phyloP scores from a whole-genome alignment of 2,329 filamentous ascomycete genomes.

The Ophiostoma fasciatum region DNA sequence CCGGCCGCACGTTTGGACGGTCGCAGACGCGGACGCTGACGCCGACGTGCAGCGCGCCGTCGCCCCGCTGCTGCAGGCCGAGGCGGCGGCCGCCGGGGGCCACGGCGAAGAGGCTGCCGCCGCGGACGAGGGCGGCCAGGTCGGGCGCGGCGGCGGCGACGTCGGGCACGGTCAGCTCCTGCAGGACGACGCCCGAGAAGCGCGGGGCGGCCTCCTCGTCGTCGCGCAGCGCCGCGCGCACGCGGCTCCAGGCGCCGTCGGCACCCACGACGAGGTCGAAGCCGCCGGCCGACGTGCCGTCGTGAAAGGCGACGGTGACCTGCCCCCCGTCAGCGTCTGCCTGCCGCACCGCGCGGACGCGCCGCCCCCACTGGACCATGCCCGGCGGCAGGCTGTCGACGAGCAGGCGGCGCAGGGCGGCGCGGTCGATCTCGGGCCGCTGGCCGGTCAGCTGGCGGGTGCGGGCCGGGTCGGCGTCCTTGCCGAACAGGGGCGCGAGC shows the following conservation, averaged over 20 bases:
- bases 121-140: constrained; percentile 28
- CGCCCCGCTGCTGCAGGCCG: constrained; percentile 30
- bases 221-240: constrained; percentile 20
- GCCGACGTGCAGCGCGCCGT: constrained; percentile 27
- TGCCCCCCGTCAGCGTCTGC: too few relatives aligned
- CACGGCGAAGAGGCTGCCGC: constrained; percentile 31
- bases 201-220: constrained; percentile 26
- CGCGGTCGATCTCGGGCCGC: constrained; percentile 39
- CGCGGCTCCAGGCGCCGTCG: constrained; percentile 24
- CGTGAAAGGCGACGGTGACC: constrained; percentile 23
- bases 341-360: constrained; percentile 27
- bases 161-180: constrained; percentile 27
- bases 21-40: constrained; percentile 22
- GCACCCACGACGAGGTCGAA: constrained; percentile 25
- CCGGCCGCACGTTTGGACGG: constrained; percentile 17
- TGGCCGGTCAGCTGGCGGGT: constrained; percentile 12
- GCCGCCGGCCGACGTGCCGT: constrained; percentile 17
- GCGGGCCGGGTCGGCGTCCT: constrained; percentile 16
- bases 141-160: constrained; percentile 26
- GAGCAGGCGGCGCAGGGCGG: constrained; percentile 27
- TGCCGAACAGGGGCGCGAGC: constrained; percentile 20
- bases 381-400: constrained; percentile 28
- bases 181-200: constrained; percentile 30
- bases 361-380: constrained; percentile 31
- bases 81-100: constrained; percentile 27